Evolutionary conservation across 345 rosid genomes (phyloP).

Genomic region (Sonneratia caseolaris): DNA sequence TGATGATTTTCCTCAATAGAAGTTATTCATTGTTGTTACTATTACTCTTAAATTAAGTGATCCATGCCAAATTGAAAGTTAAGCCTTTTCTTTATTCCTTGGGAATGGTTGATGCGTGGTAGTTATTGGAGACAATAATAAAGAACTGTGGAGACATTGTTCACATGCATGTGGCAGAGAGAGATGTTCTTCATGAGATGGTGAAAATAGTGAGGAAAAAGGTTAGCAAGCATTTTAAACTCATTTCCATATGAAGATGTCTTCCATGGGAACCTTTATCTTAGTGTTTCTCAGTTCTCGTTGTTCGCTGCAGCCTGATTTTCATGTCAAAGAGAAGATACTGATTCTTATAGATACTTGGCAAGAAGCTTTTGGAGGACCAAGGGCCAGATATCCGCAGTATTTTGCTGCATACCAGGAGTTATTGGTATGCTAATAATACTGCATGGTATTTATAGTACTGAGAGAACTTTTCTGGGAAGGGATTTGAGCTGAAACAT

Average conservation of each 20-base stretch:
- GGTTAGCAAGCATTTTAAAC: constrained; percentile 37
- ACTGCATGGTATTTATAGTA: too few species aligned
- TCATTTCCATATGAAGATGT: background rate
- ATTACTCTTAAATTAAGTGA: background rate
- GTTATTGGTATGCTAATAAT: constrained; percentile 49
- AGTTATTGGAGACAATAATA: constrained; percentile 93
- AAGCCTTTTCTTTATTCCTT: background rate
- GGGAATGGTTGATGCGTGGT: constrained; percentile 9
- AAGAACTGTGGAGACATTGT: constrained; percentile 99
- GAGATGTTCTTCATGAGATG: constrained; percentile 91
- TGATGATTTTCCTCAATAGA: background rate
- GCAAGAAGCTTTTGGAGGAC: constrained; percentile 99
- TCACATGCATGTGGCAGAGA: constrained; percentile 99
- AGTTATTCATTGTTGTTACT: background rate
- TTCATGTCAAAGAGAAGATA: constrained; percentile 93
- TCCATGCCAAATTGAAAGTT: background rate
- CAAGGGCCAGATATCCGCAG: constrained; percentile 98
- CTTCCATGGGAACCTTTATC: background rate
- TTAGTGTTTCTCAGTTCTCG: background rate
- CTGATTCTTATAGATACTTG: constrained; percentile 80
- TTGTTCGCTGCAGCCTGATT: constrained; percentile 20
- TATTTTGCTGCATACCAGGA: constrained; percentile 96
- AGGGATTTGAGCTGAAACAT: background rate
- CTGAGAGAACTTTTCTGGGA: background rate
- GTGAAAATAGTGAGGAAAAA: constrained; percentile 83